Conservation (phyloP, 331 rosid species). For the Pyracantha coccinea region DNA sequence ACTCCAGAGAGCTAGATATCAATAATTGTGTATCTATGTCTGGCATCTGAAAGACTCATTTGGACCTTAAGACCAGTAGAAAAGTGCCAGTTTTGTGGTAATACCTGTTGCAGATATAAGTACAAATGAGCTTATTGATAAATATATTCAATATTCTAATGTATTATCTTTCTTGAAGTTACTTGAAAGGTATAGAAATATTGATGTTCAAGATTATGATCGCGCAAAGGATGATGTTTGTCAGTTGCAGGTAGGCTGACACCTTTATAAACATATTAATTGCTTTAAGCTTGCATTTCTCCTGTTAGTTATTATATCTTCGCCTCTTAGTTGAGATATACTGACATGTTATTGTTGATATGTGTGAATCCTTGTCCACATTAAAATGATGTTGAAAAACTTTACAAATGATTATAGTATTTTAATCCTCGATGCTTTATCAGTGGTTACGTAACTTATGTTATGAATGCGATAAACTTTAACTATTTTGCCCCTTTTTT, state of each 20-base stretch:
- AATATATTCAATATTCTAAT: not conserved
- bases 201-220: conserved; percentile 73
- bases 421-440: not conserved
- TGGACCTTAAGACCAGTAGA: not conserved
- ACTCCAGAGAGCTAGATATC: not conserved
- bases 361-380: not conserved
- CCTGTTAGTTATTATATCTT: too few relatives aligned
- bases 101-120: not conserved
- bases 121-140: not conserved
- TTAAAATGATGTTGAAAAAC: not conserved
- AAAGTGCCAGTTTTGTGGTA: not conserved
- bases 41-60: not conserved
- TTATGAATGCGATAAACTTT: not conserved
- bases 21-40: not conserved
- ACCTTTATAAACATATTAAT: not conserved
- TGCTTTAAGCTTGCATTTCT: not conserved
- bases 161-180: conserved; percentile 29
- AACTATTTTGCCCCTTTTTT: too few relatives aligned
- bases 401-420: not conserved
- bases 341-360: not conserved
- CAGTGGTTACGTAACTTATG: not conserved
- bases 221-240: conserved; percentile 57
- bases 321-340: not conserved
- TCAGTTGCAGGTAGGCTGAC: conserved; percentile 53
- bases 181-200: conserved; percentile 50